Percentiles rank a stretch among this genome's conserved stretches.
Evolutionary conservation across 2,329 filamentous ascomycete genomes (phyloP).

Genomic region (Stagonosporopsis rhizophila): DNA sequence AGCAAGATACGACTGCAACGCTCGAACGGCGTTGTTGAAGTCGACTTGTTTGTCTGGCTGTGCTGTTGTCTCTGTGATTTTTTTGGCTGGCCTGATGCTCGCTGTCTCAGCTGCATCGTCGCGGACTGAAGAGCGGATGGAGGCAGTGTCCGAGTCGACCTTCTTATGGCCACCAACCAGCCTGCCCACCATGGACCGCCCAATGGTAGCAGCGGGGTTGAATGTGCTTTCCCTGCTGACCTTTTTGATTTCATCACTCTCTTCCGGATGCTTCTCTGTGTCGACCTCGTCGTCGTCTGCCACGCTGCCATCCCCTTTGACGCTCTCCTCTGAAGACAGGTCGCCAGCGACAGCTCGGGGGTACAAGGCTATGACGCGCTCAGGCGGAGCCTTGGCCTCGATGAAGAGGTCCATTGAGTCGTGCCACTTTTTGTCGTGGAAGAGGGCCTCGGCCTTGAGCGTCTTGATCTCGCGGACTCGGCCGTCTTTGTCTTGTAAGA

Average conservation of each 20-base stretch:
- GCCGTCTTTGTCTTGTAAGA: constrained; percentile 81
- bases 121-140: constrained; percentile 65
- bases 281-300: constrained; percentile 38
- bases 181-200: constrained; percentile 56
- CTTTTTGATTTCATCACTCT: constrained; percentile 30
- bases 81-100: constrained; percentile 55
- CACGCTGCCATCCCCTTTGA: constrained; percentile 54
- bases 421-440: constrained; percentile 81
- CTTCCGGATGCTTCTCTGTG: constrained; percentile 27
- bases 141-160: constrained; percentile 59
- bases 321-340: constrained; percentile 68
- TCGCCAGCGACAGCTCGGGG: constrained; percentile 84
- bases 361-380: constrained; percentile 84
- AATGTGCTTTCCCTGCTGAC: constrained; percentile 27
- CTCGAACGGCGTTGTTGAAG: constrained; percentile 78
- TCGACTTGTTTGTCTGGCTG: constrained; percentile 64
- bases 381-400: constrained; percentile 86
- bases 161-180: constrained; percentile 56
- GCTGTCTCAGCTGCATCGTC: constrained; percentile 64
- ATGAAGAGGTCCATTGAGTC: constrained; percentile 91
- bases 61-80: constrained; percentile 51
- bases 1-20: constrained; percentile 86
- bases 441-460: constrained; percentile 85
- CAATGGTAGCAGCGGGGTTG: constrained; percentile 39
- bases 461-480: constrained; percentile 87